Base-by-base conservation (phyloP, 352 stramenopile genomes). In the Phytophthora multivora region DNA sequence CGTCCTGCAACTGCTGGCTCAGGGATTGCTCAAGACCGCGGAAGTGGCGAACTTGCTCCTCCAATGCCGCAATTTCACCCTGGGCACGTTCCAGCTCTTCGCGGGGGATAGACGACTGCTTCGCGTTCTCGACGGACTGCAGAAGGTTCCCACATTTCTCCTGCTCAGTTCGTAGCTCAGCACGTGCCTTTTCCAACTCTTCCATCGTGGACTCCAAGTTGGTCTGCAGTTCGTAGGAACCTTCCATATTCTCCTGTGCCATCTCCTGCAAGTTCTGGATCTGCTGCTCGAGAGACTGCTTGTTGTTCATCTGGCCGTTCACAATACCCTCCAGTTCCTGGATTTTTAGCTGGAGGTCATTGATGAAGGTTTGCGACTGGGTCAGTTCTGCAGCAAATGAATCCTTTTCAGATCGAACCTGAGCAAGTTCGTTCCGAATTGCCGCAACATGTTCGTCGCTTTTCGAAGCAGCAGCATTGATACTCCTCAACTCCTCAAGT, bases 251-350 rank as follows among this genome's bases (percentile, higher is more conserved):
- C 35, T 91, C 80, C 48, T 89, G 63, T 11, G 66, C 71, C 48
- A 82, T 79, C 31, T 83, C 80, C 36, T 89, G 79, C n/a, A 91
- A 59, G 42, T 90, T 88, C 51, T 77, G 71, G 40, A 90, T 56
- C 56, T 89, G 78, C 21, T 81, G 69, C 56, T 88, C 72, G 5
- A 91, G 52, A 10, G 66, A 69, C n/a, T 64, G 59, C 45, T 75
- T 80, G 16, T 83, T 72, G 28, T 33, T 53, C 13, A 56, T 43
- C 33, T 71, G 64, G n/a, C 31, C 47, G 21, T 69, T 63, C 39
- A 77, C 54, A 31, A 66, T 48, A 35, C 58, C 55, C 45, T 75
- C 69, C 28, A 81, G 31, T n/a, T 66, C 63, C 12, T 72, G 46
- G 3, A 67, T 40, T 40, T 60, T 71, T n/a, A 48, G 55, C 38